Evolutionary conservation across 2,329 filamentous ascomycete species (phyloP), one percentile per base, ranked within the genome.

Genomic region (Exserohilum turcica): DNA sequence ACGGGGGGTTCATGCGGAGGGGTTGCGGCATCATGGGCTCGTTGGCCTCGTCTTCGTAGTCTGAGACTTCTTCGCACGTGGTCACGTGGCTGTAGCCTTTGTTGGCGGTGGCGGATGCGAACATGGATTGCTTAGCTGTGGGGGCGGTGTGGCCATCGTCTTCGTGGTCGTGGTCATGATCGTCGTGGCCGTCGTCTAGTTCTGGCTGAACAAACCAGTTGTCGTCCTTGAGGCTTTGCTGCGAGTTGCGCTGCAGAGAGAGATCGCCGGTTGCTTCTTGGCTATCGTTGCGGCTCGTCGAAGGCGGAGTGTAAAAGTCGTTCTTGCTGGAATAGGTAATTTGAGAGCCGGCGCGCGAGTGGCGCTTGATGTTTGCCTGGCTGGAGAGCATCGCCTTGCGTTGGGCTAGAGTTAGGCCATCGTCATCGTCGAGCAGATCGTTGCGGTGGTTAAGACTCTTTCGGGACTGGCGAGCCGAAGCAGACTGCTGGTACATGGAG

Each of bases 1-100:
- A 77, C 1, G 78, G 78, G 4, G 79, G 79, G 57, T 80, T 78
- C 77, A 80, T 80, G 39, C 75, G 72, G 6, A 81, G 70, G 1
- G 78, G 78, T 52, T 76, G 71, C 12, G 72, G 75, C 28, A 73
- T 55, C 59, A 75, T 65, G n/a, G 63, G 56, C 7, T 60, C 53
- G 3, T 61, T 55, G n/a, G 49, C 45, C 29, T 71, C 65, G n/a
- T 63, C 59, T 27, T 66, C 64, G 8, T 68, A 50, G 32, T 74
- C 67, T 0, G 68, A 69, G 3, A 64, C 50, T 46, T 71, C 65
- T 19, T 67, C 66, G 31, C 68, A 66, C 3, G 61, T 49, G 1
- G 69, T 60, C 5, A 74, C 48, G 0, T 60, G 59, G 24, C 64
- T 66, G 56, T 73, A 72, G 16, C 68, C 68, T 19, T 68, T 56